phyloP scores from a whole-genome alignment of 1,284 basidiomycete genomes.

The Naganishia sp. region DNA sequence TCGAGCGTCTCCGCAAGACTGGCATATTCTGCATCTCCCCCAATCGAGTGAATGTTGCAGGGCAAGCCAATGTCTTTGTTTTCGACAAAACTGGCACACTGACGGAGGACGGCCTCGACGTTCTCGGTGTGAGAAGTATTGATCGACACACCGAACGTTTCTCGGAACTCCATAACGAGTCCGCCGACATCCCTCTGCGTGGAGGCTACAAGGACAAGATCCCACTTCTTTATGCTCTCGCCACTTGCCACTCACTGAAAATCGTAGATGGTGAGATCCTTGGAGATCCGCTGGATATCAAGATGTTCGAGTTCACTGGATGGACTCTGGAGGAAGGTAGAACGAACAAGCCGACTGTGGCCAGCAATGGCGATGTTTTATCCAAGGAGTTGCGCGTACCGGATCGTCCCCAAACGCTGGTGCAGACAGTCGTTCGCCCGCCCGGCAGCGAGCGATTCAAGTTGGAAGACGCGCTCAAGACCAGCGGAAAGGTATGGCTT shows the following conservation, averaged over 20 bases:
- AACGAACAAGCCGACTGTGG: slow-evolving; percentile 47
- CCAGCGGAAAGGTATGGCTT: slow-evolving; percentile 66
- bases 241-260: slow-evolving; percentile 95
- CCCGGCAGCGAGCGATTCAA: slow-evolving; percentile 86
- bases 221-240: slow-evolving; percentile 84
- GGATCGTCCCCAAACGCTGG: slow-evolving; percentile 80
- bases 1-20: slow-evolving; percentile 79
- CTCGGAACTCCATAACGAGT: slow-evolving; percentile 84
- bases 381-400: slow-evolving; percentile 57
- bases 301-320: slow-evolving; percentile 95
- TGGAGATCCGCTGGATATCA: slow-evolving; percentile 94
- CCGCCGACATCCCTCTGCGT: slow-evolving; percentile 76
- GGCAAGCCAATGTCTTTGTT: slow-evolving; percentile 96
- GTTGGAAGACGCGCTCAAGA: slow-evolving; percentile 87
- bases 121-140: slow-evolving; percentile 83
- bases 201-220: slow-evolving; percentile 67
- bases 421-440: slow-evolving; percentile 94
- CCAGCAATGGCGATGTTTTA: slow-evolving; percentile 59
- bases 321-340: slow-evolving; percentile 96
- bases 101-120: slow-evolving; percentile 96
- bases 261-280: slow-evolving; percentile 85
- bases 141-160: slow-evolving; percentile 74
- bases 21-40: slow-evolving; percentile 98
- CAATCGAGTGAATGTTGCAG: slow-evolving; percentile 91
- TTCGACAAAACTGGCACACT: slow-evolving; percentile 99